Evolutionary conservation across 2,329 filamentous ascomycete species (phyloP).

Genomic region (Metarhizium brunneum): DNA sequence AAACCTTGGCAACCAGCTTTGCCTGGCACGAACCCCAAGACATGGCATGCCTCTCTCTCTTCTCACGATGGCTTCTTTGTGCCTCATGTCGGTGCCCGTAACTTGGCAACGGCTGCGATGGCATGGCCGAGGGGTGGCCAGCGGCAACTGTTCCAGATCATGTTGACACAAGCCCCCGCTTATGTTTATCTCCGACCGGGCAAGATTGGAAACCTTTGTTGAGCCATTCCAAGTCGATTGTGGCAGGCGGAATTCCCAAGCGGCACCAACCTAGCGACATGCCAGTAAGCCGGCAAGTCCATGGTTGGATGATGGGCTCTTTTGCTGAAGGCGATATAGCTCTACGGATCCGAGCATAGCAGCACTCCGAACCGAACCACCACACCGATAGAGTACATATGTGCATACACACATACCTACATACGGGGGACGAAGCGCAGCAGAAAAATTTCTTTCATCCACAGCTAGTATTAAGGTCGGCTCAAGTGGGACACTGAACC

Average conservation of each 20-base stretch:
- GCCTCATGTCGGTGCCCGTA: no score
- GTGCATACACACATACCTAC: no score
- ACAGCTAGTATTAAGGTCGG: no score
- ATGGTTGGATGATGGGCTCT: not conserved
- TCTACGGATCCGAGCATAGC: no score
- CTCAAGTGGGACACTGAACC: no score
- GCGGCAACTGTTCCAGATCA: not conserved
- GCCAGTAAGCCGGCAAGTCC: not conserved
- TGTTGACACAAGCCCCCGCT: not conserved
- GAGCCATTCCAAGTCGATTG: not conserved
- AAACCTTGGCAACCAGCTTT: not conserved
- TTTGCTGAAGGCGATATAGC: not conserved
- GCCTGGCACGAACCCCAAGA: not conserved
- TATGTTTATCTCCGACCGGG: not conserved
- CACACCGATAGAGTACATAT: no score
- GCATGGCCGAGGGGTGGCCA: not conserved
- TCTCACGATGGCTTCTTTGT: not conserved
- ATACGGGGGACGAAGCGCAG: no score
- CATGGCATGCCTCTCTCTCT: not conserved
- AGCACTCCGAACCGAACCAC: no score
- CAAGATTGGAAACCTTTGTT: not conserved
- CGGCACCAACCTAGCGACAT: not conserved
- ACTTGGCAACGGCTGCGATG: not conserved
- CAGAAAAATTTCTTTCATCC: no score
- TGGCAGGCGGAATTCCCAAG: not conserved